Evolutionary conservation across 352 stramenopile genomes (phyloP), one percentile per base, ranked within the genome.

Genomic region (Peronospora destructor): DNA sequence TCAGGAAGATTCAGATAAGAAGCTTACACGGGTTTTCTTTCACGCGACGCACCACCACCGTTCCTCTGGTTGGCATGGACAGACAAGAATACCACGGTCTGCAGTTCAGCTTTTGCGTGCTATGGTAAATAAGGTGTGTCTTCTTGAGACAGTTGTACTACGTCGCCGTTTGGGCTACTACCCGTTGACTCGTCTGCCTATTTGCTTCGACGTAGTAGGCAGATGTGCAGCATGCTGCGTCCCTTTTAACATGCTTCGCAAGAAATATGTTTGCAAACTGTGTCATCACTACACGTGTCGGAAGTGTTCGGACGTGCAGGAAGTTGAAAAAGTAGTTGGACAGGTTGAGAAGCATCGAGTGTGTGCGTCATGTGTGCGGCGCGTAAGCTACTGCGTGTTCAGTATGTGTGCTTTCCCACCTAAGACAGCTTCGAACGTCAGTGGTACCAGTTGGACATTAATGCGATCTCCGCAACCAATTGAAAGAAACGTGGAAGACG

Each of bases 11-110:
- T 65, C 61, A 14, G 56, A 68, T 29, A 71, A 72, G 9, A 69
- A 85, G 48, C 76, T 74, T 45, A 87, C 76, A 29, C 68, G 76
- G 0, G 46, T 87, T 13, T 87, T 85, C 53, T 84, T 87, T 46
- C 79, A 84, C 55, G 73, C 66, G 13, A 73, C 59, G 4, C 59
- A 68, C 45, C 44, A 28, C 12, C 54, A 60, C 19, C 44, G 49
- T 8, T 25, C 52, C 1, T 45, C 32, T 6, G 34, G 30, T 34
- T 17, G 23, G 13, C 34, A 58, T 14, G 53, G 28, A 0, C 39
- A 63, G 12, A 50, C 37, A 3, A 70, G 50, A 48, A 64, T 76
- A 38, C 44, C 64, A 33, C 51, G 39, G 0, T 66, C 61, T 42
- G 66, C 56, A 17, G 64, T 76, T 17, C 68, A 83, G 35, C 61